Evolutionary conservation across 345 rosid genomes (phyloP).

Genomic region (Ricinus communis): DNA sequence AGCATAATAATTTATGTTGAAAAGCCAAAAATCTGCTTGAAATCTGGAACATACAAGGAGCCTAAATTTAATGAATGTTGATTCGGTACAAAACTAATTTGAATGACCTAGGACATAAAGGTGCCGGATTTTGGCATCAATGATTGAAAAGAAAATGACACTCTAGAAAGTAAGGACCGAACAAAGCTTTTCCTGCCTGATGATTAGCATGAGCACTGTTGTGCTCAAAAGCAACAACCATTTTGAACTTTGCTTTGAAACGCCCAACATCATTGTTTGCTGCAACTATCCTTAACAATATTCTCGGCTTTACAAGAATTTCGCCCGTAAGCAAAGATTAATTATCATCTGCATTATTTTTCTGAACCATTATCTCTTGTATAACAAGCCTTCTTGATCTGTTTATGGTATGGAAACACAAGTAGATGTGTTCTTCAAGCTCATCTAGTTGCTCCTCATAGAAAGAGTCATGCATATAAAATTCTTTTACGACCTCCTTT

Average conservation of each 20-base stretch:
- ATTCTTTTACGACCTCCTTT: conserved; percentile 59
- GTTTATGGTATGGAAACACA: conserved; percentile 75
- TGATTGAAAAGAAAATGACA: neutral
- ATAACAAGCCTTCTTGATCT: conserved; percentile 65
- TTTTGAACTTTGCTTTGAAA: neutral
- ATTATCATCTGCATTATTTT: neutral
- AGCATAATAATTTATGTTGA: neutral
- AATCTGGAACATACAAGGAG: neutral
- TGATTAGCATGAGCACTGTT: neutral
- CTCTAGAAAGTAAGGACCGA: too few species aligned
- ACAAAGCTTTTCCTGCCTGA: neutral
- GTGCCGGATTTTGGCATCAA: neutral
- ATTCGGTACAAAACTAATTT: neutral
- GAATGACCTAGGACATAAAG: neutral
- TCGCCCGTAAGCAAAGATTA: neutral
- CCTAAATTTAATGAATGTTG: neutral
- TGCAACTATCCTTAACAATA: neutral
- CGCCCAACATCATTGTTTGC: neutral
- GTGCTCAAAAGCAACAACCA: neutral
- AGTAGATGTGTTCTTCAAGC: conserved; percentile 65
- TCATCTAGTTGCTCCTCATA: conserved; percentile 72
- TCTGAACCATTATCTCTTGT: conserved; percentile 39
- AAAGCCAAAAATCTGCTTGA: neutral
- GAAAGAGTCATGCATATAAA: conserved; percentile 39
- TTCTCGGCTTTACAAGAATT: neutral